Conservation (phyloP, 2,329 filamentous ascomycete species). For the Ascochyta koolunga region DNA sequence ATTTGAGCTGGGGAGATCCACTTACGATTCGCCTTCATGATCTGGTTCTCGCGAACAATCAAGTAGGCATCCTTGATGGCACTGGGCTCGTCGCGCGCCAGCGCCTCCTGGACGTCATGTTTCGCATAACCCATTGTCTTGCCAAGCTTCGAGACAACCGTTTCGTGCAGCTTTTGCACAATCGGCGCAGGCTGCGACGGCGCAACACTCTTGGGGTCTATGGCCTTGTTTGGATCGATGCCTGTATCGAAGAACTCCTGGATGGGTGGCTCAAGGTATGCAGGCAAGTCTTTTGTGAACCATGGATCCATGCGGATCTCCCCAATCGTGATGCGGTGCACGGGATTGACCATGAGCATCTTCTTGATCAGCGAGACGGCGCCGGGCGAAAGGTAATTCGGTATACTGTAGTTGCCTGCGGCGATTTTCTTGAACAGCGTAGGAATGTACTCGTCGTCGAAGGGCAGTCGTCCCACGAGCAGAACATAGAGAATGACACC, state of each 20-base stretch:
- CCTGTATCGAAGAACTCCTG: slow-evolving; percentile 94
- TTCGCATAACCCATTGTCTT: slow-evolving; percentile 98
- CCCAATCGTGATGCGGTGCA: slow-evolving; percentile 90
- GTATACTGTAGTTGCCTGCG: slow-evolving; percentile 89
- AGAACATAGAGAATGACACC: slow-evolving; percentile 80
- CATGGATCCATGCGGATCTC: slow-evolving; percentile 93
- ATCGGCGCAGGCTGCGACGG: slow-evolving; percentile 73
- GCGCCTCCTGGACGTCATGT: slow-evolving; percentile 91
- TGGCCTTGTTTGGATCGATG: slow-evolving; percentile 90
- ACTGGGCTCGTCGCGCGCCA: slow-evolving; percentile 90
- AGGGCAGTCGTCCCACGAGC: slow-evolving; percentile 75
- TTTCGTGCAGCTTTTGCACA: slow-evolving; percentile 87
- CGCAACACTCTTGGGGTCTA: slow-evolving; percentile 80
- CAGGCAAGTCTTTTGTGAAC: slow-evolving; percentile 86
- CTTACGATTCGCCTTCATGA: slow-evolving; percentile 94
- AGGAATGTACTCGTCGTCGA: slow-evolving; percentile 98
- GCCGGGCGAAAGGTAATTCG: slow-evolving; percentile 86
- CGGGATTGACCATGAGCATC: slow-evolving; percentile 94
- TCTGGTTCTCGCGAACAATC: slow-evolving; percentile 95
- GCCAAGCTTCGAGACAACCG: slow-evolving; percentile 93
- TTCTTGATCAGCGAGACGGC: slow-evolving; percentile 83
- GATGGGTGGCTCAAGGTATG: slow-evolving; percentile 83
- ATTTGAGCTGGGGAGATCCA: slow-evolving; percentile 31
- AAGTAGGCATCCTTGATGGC: slow-evolving; percentile 99
- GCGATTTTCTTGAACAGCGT: slow-evolving; percentile 98